Evolutionary conservation across 2,329 filamentous ascomycete genomes (phyloP), one percentile per base, ranked within the genome.

Genomic region (Sclerotinia sclerotiorum): DNA sequence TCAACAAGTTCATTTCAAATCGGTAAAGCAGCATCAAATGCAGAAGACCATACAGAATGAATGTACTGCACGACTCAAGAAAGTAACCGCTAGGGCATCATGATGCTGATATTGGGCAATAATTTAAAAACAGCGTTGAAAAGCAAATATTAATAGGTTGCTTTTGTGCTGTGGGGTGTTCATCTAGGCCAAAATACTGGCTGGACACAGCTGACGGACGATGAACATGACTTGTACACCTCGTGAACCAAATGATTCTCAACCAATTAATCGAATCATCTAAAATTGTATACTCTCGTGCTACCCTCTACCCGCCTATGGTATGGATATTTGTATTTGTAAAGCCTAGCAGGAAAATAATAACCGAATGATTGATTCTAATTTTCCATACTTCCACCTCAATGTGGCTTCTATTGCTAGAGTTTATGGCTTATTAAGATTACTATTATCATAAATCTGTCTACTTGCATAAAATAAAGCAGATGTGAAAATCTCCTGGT

Each of bases 171-270:
- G n/a, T 60, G 13, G 56, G 17, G 5, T 21, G 32, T 42, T 57
- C 32, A 58, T 44, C n/a, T 13, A 58, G 32, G 32, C 39, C 6
- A 21, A 5, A 8, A 13, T 44, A 44, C 29, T 8, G 1, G 15
- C n/a, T n/a, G n/a, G n/a, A 7, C 15, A 49, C 21, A 62, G 29
- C 29, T 39, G 29, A 61, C 57, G 46, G 57, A 60, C 27, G 15
- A 60, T 60, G 27, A 60, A 35, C 44, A 61, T 61, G 58, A 62
- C 46, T 62, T 48, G 58, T 62, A 32, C 58, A 49, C 21, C 29
- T 49, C 21, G 11, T 24, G 19, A 55, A n/a, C 52, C 52, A 15
- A 35, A 56, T 39, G 11, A n/a, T 10, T 39, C 29, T 51, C 58
- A 51, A 51, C 60, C 29, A 62, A 51, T 51, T 19, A 39, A 51